Evolutionary conservation across 1,139 yeast genomes (phyloP).

Genomic region (Candida anutae): DNA sequence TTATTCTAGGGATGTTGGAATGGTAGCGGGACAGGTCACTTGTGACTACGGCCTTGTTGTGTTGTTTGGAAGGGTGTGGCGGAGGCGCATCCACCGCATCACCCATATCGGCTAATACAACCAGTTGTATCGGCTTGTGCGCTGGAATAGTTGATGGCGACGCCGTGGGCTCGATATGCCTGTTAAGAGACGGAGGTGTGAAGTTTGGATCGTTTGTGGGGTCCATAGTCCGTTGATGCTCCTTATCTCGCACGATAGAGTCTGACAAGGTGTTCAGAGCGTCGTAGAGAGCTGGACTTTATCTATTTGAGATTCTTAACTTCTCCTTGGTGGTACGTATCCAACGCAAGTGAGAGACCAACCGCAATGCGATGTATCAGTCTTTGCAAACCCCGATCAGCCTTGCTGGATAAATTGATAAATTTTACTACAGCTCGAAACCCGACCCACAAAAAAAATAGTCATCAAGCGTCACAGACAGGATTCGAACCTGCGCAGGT

Average conservation of each 20-base stretch:
- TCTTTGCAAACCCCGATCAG: too few species aligned
- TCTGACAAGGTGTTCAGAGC: too few species aligned
- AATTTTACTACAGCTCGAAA: too few species aligned
- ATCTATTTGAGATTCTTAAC: too few species aligned
- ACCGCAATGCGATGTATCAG: too few species aligned
- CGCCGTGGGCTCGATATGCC: constrained; percentile 58
- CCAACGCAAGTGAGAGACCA: too few species aligned
- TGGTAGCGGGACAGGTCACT: constrained; percentile 14
- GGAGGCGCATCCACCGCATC: constrained; percentile 69
- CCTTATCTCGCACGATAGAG: too few species aligned
- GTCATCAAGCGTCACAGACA: constrained; percentile 78
- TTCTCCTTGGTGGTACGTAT: too few species aligned
- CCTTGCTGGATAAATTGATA: too few species aligned
- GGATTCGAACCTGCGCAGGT: constrained; percentile 90
- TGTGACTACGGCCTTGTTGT: constrained; percentile 7
- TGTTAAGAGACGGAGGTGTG: constrained; percentile 60
- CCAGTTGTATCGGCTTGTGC: constrained; percentile 65
- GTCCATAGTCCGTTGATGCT: constrained; percentile 60
- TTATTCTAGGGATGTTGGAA: constrained; percentile 35
- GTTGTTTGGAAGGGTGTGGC: constrained; percentile 36
- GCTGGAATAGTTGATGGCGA: constrained; percentile 68
- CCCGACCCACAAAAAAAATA: too few species aligned
- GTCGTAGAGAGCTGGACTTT: too few species aligned
- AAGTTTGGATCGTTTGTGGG: constrained; percentile 77
- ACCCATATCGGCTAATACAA: constrained; percentile 69